Evolutionary conservation across 2,329 filamentous ascomycete species (phyloP).

Genomic region (Colletotrichum eremochloae): DNA sequence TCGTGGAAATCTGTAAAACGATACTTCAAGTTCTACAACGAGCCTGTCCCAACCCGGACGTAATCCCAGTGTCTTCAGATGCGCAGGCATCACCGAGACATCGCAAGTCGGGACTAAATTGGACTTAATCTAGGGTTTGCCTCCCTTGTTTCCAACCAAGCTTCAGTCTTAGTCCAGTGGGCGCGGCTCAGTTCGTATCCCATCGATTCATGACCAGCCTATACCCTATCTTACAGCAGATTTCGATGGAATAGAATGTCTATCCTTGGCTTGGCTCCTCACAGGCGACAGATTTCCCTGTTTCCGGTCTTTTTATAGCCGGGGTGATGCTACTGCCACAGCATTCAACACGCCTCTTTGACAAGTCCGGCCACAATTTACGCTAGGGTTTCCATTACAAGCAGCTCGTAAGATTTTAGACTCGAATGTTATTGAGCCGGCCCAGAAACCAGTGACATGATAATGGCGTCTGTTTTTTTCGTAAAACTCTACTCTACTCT

Average conservation of each 20-base stretch:
- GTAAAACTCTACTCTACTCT: background rate
- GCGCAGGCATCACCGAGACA: background rate
- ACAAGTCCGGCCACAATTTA: too few species aligned
- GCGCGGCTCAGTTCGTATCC: background rate
- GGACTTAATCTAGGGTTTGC: background rate
- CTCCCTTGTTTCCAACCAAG: background rate
- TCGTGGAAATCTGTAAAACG: background rate
- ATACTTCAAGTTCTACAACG: background rate
- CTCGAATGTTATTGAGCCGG: background rate
- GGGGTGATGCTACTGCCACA: background rate
- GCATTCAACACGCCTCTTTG: background rate
- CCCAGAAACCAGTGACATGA: background rate
- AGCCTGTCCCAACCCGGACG: constrained; percentile 11
- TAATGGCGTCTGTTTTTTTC: too few species aligned
- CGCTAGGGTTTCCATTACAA: background rate
- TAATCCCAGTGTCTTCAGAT: background rate
- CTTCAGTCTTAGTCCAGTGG: background rate
- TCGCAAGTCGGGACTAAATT: background rate
- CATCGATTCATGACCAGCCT: background rate
- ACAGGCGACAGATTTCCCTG: background rate
- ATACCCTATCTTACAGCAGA: background rate
- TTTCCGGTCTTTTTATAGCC: background rate
- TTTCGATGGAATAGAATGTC: background rate
- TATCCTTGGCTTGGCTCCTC: background rate
- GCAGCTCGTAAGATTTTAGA: background rate